A percentile compares a stretch with the other conserved stretches of the same genome.
Evolutionary conservation across 257 asterid species (phyloP).

Genomic region (Petunia axillaris): DNA sequence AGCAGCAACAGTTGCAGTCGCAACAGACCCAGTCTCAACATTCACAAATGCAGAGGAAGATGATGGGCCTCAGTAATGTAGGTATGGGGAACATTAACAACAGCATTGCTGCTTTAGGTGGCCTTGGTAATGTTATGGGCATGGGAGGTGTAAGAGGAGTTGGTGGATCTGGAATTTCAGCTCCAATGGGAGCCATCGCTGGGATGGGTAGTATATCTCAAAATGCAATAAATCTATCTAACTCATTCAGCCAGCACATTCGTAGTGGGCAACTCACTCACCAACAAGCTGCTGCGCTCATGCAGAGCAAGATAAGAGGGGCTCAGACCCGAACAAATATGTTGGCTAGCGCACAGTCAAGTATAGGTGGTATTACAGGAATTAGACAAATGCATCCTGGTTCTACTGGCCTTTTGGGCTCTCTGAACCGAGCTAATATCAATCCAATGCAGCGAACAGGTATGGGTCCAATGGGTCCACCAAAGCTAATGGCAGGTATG

Average conservation of each 20-base stretch:
- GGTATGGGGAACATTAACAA: slow-evolving; percentile 76
- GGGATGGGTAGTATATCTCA: slow-evolving; percentile 69
- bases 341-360: slow-evolving; percentile 58
- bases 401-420: slow-evolving; percentile 56
- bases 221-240: slow-evolving; percentile 58
- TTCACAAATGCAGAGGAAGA: slow-evolving; percentile 68
- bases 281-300: slow-evolving; percentile 50
- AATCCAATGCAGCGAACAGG: slow-evolving; percentile 70
- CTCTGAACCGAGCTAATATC: slow-evolving; percentile 67
- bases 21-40: slow-evolving; percentile 58
- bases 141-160: slow-evolving; percentile 75
- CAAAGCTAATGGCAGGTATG: slow-evolving; percentile 70
- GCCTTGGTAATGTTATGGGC: slow-evolving; percentile 70
- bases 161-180: slow-evolving; percentile 69
- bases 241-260: slow-evolving; percentile 44
- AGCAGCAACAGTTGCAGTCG: slow-evolving; percentile 47
- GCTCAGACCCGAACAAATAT: slow-evolving; percentile 55
- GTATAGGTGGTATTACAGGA: slow-evolving; percentile 61
- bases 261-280: slow-evolving; percentile 56
- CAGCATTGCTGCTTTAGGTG: slow-evolving; percentile 79
- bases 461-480: slow-evolving; percentile 91
- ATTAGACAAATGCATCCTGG: slow-evolving; percentile 76
- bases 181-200: slow-evolving; percentile 68
- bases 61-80: slow-evolving; percentile 68
- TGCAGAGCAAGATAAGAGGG: slow-evolving; percentile 48